phyloP scores from a whole-genome alignment of 202 grass and related monocot species.

The Miscanthus sacchariflorus region DNA sequence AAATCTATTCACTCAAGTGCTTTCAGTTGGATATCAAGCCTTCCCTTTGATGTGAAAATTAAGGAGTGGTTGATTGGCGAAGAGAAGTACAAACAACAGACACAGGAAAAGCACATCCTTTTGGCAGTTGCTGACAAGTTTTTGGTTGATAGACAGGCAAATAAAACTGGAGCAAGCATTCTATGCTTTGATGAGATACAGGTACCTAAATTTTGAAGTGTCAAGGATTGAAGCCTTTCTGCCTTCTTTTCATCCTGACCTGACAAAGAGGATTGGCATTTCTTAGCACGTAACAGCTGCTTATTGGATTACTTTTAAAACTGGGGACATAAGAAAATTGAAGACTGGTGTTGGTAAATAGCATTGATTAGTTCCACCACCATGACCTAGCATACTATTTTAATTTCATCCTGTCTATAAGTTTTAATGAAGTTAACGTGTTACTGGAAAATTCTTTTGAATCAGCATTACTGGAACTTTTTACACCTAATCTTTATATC shows the following conservation, averaged over 20 bases:
- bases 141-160: constrained; percentile 80
- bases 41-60: constrained; percentile 88
- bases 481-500: constrained; percentile 12
- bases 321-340: background rate
- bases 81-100: constrained; percentile 89
- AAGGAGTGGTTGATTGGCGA: constrained; percentile 96
- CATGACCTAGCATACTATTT: constrained; percentile 28
- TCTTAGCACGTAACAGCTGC: background rate
- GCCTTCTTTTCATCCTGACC: background rate
- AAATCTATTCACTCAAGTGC: constrained; percentile 50
- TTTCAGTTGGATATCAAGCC: constrained; percentile 85
- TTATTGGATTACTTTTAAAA: constrained; percentile 2
- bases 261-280: constrained; percentile 3
- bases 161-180: constrained; percentile 90
- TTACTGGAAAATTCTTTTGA: background rate
- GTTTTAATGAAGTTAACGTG: background rate
- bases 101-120: constrained; percentile 95
- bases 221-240: background rate
- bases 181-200: constrained; percentile 99
- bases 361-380: background rate
- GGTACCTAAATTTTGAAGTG: constrained; percentile 52
- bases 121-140: constrained; percentile 93
- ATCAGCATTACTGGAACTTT: background rate
- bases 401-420: constrained; percentile 16
- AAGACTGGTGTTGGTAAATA: constrained; percentile 19